Evolutionary conservation across 2,329 filamentous ascomycete species (phyloP).

Genomic region (Ophiostoma piceae): DNA sequence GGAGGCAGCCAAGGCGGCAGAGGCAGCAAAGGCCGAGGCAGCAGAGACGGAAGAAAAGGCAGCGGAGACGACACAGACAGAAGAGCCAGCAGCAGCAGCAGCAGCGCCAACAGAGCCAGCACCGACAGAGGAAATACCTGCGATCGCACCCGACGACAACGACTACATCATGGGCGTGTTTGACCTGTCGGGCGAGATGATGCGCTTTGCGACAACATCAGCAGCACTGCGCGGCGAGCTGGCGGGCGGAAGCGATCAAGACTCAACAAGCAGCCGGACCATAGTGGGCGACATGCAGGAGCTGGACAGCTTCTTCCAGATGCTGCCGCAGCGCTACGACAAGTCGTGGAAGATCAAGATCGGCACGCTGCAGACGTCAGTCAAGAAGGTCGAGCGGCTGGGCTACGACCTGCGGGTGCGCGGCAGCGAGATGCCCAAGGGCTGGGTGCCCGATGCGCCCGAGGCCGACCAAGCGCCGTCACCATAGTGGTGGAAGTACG

Average conservation of each 20-base stretch:
- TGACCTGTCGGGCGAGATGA: constrained; percentile 91
- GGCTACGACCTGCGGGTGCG: constrained; percentile 84
- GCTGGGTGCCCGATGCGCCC: constrained; percentile 77
- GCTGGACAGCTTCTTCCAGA: constrained; percentile 71
- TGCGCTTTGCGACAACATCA: constrained; percentile 88
- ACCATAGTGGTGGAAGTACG: background rate
- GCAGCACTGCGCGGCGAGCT: constrained; percentile 67
- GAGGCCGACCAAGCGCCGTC: constrained; percentile 17
- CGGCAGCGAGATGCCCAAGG: constrained; percentile 81
- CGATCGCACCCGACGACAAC: constrained; percentile 63
- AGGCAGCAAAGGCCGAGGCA: constrained; percentile 30
- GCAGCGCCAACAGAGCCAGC: constrained; percentile 32
- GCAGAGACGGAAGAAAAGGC: background rate
- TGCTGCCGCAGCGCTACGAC: constrained; percentile 55
- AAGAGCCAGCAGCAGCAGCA: constrained; percentile 31
- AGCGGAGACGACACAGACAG: constrained; percentile 25
- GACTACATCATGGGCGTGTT: constrained; percentile 91
- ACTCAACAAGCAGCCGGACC: constrained; percentile 39
- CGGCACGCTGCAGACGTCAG: constrained; percentile 77
- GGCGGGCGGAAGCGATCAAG: constrained; percentile 35
- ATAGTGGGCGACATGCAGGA: constrained; percentile 78
- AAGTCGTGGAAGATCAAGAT: constrained; percentile 69
- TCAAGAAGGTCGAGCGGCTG: constrained; percentile 88
- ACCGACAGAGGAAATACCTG: constrained; percentile 27
- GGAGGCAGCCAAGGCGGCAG: background rate